These are phyloP conservation scores for Dillenia turbinata DNA, from an alignment of 164 flowering plant genomes.

Conservation along the genomic window DNA sequence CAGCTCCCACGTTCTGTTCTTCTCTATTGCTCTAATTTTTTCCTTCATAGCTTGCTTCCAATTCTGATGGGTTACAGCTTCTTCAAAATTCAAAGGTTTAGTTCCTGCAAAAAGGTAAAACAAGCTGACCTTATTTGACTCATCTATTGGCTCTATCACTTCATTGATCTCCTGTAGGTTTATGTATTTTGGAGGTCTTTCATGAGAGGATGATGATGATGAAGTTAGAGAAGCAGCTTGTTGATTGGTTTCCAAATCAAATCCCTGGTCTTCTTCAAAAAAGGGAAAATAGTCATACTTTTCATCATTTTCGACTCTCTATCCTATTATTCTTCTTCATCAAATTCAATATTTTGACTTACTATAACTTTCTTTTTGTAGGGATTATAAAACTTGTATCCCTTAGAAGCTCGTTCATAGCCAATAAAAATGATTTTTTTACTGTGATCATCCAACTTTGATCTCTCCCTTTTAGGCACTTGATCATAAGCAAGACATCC, in stretches of 20 bases:
- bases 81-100: not conserved
- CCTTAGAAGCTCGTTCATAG: constrained; percentile 1
- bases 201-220: too few relatives aligned
- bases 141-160: not conserved
- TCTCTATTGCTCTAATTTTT: not conserved
- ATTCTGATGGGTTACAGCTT: not conserved
- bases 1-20: not conserved
- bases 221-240: too few relatives aligned
- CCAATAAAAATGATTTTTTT: constrained; percentile 7
- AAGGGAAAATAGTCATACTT: too few relatives aligned
- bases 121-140: not conserved
- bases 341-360: constrained; percentile 4
- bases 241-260: too few relatives aligned
- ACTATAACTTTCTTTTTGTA: not conserved
- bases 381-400: too few relatives aligned
- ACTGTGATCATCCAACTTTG: not conserved
- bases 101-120: not conserved
- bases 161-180: not conserved
- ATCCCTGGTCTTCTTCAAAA: not conserved
- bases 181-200: not conserved
- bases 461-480: not conserved
- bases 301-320: not conserved
- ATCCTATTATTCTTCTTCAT: constrained; percentile 3
- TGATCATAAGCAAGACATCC: constrained; percentile 6
- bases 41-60: too few relatives aligned